These are phyloP conservation scores for Onygenales sp. DNA, from an alignment of 2,329 filamentous ascomycete genomes.

Conservation along the genomic window DNA sequence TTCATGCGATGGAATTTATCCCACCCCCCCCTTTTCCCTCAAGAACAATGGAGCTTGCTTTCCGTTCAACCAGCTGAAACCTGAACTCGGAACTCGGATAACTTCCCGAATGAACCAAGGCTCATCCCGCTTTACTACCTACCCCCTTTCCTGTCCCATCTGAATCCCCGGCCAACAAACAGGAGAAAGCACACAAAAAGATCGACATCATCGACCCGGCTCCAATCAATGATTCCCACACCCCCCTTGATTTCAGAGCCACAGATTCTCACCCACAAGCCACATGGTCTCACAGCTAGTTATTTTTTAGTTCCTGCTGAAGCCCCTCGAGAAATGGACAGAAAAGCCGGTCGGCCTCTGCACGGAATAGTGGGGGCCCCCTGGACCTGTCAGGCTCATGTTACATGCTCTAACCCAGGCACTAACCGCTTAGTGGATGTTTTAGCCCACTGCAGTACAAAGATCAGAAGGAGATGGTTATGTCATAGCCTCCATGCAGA, in stretches of 20 bases:
- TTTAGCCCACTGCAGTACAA: not conserved
- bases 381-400: no score
- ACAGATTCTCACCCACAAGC: not conserved
- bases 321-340: no score
- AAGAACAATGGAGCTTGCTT: no score
- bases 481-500: not conserved
- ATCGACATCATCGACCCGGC: not conserved
- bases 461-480: not conserved
- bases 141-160: not conserved
- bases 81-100: not conserved
- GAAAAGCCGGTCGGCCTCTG: no score
- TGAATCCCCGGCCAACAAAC: not conserved
- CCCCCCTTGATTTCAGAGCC: not conserved
- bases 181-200: not conserved
- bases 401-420: no score
- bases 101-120: not conserved
- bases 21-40: no score
- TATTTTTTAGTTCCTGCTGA: no score
- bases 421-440: no score
- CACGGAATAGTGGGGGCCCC: no score
- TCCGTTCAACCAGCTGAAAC: not conserved
- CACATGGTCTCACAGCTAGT: not conserved
- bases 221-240: not conserved
- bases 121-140: not conserved
- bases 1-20: no score